Evolutionary conservation across 106 monocot genomes (phyloP).

Genomic region (Phalaenopsis equestris): DNA sequence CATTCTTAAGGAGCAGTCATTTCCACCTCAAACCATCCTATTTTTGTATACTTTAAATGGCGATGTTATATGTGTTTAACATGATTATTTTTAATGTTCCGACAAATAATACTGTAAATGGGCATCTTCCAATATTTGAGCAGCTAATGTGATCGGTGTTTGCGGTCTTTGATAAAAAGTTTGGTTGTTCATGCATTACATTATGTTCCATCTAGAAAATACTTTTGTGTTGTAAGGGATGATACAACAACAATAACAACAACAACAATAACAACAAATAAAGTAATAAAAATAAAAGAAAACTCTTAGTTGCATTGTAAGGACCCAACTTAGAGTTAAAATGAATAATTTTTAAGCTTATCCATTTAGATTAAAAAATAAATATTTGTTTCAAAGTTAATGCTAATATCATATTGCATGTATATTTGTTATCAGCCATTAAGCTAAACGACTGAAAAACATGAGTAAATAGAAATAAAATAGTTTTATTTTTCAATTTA

Average conservation of each 20-base stretch:
- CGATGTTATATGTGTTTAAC: background rate
- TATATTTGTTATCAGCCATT: too few relatives aligned
- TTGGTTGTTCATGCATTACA: background rate
- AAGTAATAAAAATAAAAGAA: too few relatives aligned
- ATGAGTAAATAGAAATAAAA: too few relatives aligned
- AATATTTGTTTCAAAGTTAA: too few relatives aligned
- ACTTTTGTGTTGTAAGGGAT: background rate
- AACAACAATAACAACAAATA: background rate
- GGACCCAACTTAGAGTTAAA: too few relatives aligned
- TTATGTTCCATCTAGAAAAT: background rate
- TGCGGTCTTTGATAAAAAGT: background rate
- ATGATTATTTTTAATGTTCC: background rate
- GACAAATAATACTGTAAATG: background rate
- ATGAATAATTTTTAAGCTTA: too few relatives aligned
- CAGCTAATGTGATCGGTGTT: background rate
- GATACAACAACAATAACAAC: background rate
- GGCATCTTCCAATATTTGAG: background rate
- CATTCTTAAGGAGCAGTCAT: background rate
- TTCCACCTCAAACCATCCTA: background rate
- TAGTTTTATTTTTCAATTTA: too few relatives aligned
- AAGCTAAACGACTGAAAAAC: too few relatives aligned
- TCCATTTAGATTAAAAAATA: too few relatives aligned
- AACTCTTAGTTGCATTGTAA: too few relatives aligned
- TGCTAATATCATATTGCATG: too few relatives aligned
- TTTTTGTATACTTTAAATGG: background rate